Conservation (phyloP, 768 basidiomycete genomes). For the Tephrocybe sp. region DNA sequence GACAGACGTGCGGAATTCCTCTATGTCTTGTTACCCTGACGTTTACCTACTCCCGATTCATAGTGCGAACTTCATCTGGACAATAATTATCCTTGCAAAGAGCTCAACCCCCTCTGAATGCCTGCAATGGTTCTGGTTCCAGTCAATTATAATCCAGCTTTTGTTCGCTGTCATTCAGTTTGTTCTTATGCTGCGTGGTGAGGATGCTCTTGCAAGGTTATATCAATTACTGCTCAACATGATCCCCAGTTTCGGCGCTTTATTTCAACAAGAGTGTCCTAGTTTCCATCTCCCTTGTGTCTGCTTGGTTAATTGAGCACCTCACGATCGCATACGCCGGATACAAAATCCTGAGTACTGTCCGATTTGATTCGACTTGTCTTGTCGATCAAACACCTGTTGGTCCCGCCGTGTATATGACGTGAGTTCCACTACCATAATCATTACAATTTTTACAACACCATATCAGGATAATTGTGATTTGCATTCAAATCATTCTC, state of each 20-base stretch:
- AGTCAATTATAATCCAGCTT: conserved; percentile 14
- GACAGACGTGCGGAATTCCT: conserved; percentile 17
- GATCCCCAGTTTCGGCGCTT: conserved; percentile 11
- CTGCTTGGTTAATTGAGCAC: conserved; percentile 7
- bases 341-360: not conserved
- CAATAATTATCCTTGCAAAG: conserved; percentile 5
- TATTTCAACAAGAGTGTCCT: conserved; percentile 1
- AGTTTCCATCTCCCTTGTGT: not conserved
- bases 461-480: not conserved
- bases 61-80: conserved; percentile 9
- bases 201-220: not conserved
- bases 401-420: conserved; percentile 6
- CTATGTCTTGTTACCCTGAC: not conserved
- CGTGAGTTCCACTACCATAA: not conserved
- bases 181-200: conserved; percentile 21
- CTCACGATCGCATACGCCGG: not conserved
- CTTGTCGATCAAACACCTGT: conserved; percentile 10
- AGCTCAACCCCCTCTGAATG: not conserved
- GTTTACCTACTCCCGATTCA: not conserved
- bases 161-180: conserved; percentile 14
- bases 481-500: conserved; percentile 5
- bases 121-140: conserved; percentile 15
- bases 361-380: conserved; percentile 11
- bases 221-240: not conserved
- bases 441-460: not conserved